Evolutionary conservation across 1,284 basidiomycete species (phyloP).

Genomic region (Naganishia sp.): DNA sequence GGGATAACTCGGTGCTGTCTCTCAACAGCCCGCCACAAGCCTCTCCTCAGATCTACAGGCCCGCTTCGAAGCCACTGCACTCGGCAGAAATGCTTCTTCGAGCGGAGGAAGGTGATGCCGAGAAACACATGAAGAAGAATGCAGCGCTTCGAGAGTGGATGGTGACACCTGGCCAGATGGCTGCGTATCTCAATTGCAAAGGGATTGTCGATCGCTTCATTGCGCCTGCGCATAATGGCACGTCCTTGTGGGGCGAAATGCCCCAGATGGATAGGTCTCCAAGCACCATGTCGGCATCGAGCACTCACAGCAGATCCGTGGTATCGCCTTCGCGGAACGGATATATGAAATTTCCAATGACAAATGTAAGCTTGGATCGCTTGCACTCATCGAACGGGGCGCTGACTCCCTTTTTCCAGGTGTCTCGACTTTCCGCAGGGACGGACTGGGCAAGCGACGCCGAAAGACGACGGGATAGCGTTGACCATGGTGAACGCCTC

Average conservation of each 20-base stretch:
- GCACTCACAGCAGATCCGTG: conserved; percentile 7
- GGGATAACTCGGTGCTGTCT: neutral
- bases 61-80: conserved; percentile 14
- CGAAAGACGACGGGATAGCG: conserved; percentile 5
- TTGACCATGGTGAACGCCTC: conserved; percentile 8
- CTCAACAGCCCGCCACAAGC: conserved; percentile 1
- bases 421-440: neutral
- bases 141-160: conserved; percentile 28
- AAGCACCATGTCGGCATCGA: conserved; percentile 21
- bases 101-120: conserved; percentile 1
- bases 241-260: conserved; percentile 13
- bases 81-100: conserved; percentile 21
- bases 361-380: neutral
- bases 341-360: neutral
- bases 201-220: conserved; percentile 34
- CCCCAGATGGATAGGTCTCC: conserved; percentile 21
- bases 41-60: neutral
- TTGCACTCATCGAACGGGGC: too few relatives aligned
- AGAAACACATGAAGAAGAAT: conserved; percentile 13
- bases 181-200: conserved; percentile 31
- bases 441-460: neutral
- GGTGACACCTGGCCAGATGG: conserved; percentile 28
- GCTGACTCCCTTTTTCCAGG: neutral
- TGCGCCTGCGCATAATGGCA: conserved; percentile 17
- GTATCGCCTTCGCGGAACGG: neutral